Base-by-base conservation (phyloP, 2,329 filamentous ascomycete species). In the Ceratocystis colombiana region DNA sequence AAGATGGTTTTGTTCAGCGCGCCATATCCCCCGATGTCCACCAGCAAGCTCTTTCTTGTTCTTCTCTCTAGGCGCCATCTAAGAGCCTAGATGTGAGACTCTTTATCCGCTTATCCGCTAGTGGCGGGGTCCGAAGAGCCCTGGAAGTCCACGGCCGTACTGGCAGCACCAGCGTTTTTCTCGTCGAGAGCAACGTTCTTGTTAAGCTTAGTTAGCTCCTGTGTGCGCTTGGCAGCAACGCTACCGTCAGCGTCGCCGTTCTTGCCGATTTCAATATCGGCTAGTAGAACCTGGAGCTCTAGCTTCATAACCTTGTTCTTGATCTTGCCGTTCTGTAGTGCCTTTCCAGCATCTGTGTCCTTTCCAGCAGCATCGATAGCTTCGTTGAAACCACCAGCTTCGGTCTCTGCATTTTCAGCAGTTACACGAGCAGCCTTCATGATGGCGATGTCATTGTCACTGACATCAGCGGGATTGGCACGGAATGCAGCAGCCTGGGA, bases 231-330 rank as follows among this genome's bases (percentile, higher is more conserved):
- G n/a, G 64, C 17, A 55, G 59, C 66, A 59, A 68, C 48, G 6
- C 37, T 50, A 20, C 57, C 59, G 61, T 53, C 61, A 12, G 37
- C 8, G 64, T 68, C 66, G 30, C 64, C 78, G 0, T 81, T 82
- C 68, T 77, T 74, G 71, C 83, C 73, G 64, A 83, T 80, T 73
- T 80, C 74, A 50, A 84, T 75, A 59, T 75, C 75, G 15, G 66
- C 66, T 17, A 66, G 50, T 66, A 82, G 71, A 2, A 80, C 77
- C 71, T 82, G 78, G 17, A 82, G 78, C 73, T 79, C 76, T 62
- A 84, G 74, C 76, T 84, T 84, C 64, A 84, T 73, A 28, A 84
- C 80, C 76, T 84, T 84, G 76, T 84, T 84, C 77, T 84, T 83
- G 71, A 78, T 84, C 75, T 84, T 84, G 70, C 82, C 67, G 45